Base-by-base conservation (phyloP, 352 stramenopile genomes). In the Phytopythium chamaehyphon region DNA sequence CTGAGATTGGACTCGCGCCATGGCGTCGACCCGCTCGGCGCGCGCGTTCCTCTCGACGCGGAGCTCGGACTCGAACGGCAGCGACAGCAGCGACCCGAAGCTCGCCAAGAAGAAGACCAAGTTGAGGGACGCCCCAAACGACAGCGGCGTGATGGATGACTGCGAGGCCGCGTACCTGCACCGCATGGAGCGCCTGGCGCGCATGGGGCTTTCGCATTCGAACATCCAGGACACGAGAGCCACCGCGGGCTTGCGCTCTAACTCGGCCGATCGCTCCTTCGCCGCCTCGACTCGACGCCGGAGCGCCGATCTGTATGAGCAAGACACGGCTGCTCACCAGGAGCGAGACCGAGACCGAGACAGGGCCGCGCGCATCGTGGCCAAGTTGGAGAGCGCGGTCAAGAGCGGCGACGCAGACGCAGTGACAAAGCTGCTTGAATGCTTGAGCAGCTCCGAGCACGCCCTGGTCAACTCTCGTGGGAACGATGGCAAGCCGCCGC, bases 41-140 rank as follows among this genome's bases (percentile, higher is more conserved):
- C 21, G 40, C 5, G 40, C 15, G 21, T n/a, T 47, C 2, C 14
- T 10, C 11, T 31, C 21, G 11, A 35, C 19, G 5, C 24, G 21
- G 0, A 22, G 40, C 40, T 16, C 14, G 6, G 22, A 16, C 10
- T 5, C 18, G 14, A 47, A 35, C 40, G 16, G 28, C 40, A 47
- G 21, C 11, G 40, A 47, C 40, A 47, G 40, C 40, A 15, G 37
- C 43, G 24, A 39, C 23, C n/a, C 19, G 26, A 49, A 39, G 26
- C 28, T 33, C 28, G 5, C 28, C 5, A 38, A 39, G 43, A 47
- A 47, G 21, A 48, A 48, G 42, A 18, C 15, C 22, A 48, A 48
- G 43, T 23, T 49, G 16, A 26, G 24, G 15, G 43, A 49, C 43
- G 43, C 12, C 15, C 21, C 37, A 23, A 31, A 31, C 24, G 43